phyloP scores from a whole-genome alignment of 2,329 filamentous ascomycete genomes.

The Penicillium sclerotigenum region DNA sequence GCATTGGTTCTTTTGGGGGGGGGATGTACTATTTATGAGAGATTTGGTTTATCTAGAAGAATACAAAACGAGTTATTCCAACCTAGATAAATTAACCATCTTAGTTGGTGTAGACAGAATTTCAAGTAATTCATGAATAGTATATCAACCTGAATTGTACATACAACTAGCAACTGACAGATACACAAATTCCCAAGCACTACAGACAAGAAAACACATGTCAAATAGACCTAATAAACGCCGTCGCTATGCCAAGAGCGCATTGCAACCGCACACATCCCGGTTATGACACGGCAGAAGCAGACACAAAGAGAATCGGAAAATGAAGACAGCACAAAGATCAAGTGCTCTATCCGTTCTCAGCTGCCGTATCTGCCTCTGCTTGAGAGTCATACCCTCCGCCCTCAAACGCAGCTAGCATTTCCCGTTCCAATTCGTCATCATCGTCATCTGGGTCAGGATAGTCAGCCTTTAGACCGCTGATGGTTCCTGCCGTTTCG shows the following conservation, averaged over 20 bases:
- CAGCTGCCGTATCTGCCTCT: constrained; percentile 34
- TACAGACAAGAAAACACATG: neutral
- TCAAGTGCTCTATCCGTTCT: constrained; percentile 29
- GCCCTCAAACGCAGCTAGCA: constrained; percentile 59
- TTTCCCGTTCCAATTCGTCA: constrained; percentile 51
- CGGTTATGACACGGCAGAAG: constrained; percentile 2
- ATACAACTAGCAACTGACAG: neutral
- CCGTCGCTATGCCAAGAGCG: constrained; percentile 33
- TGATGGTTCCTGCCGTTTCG: constrained; percentile 28
- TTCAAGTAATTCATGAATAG: neutral
- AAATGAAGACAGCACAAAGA: neutral
- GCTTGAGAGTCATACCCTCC: constrained; percentile 34
- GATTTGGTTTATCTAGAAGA: neutral
- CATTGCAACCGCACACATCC: constrained; percentile 25
- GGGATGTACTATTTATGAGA: neutral
- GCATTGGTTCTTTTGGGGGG: neutral
- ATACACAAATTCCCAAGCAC: constrained; percentile 1
- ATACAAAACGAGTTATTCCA: neutral
- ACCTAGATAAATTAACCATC: neutral
- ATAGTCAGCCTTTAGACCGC: constrained; percentile 28
- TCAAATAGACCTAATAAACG: constrained; percentile 18
- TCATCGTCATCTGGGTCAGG: constrained; percentile 42
- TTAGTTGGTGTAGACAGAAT: neutral
- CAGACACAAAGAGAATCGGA: constrained; percentile 1
- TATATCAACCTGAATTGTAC: neutral